These are phyloP conservation scores for Eutrema salsugineum DNA, from an alignment of 441 rosid genomes.

Conservation along the genomic window DNA sequence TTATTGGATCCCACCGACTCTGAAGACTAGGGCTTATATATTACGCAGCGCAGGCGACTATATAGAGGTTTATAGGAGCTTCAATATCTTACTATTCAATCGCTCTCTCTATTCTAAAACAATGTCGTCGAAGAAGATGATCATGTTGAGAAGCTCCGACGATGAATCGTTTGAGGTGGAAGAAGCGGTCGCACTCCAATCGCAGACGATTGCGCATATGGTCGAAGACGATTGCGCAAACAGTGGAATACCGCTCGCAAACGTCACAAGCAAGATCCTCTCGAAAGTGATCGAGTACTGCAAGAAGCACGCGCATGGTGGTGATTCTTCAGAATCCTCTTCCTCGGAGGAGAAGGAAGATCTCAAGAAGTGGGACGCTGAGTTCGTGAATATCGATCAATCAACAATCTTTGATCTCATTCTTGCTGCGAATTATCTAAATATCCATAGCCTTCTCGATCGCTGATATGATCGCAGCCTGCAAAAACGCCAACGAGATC, in stretches of 20 bases:
- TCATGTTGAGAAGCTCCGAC: conserved; percentile 42
- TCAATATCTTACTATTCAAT: too few relatives aligned
- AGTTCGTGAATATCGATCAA: conserved; percentile 41
- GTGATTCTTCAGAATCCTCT: too few relatives aligned
- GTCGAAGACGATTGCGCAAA: conserved; percentile 38
- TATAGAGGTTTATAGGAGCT: too few relatives aligned
- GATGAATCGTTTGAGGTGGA: conserved; percentile 36
- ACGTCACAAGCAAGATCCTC: conserved; percentile 39
- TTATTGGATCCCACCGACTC: too few relatives aligned
- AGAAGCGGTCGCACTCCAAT: conserved; percentile 38
- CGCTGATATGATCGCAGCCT: conserved; percentile 39
- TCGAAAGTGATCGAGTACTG: conserved; percentile 42
- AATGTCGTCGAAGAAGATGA: conserved; percentile 29
- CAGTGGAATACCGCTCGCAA: conserved; percentile 29
- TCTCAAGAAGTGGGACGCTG: conserved; percentile 38
- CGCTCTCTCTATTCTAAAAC: neutral
- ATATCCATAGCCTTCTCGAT: conserved; percentile 39
- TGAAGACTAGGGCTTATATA: too few relatives aligned
- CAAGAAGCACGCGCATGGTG: conserved; percentile 31
- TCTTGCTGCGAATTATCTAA: conserved; percentile 42
- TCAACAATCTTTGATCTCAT: conserved; percentile 38
- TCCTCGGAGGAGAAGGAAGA: conserved; percentile 20
- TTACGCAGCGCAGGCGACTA: too few relatives aligned
- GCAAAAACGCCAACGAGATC: conserved; percentile 34
- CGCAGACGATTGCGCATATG: conserved; percentile 32